Evolutionary conservation across 192 early-diverging fungal genomes (phyloP), one percentile per base, ranked within the genome.

Genomic region (Mortierella alpina): DNA sequence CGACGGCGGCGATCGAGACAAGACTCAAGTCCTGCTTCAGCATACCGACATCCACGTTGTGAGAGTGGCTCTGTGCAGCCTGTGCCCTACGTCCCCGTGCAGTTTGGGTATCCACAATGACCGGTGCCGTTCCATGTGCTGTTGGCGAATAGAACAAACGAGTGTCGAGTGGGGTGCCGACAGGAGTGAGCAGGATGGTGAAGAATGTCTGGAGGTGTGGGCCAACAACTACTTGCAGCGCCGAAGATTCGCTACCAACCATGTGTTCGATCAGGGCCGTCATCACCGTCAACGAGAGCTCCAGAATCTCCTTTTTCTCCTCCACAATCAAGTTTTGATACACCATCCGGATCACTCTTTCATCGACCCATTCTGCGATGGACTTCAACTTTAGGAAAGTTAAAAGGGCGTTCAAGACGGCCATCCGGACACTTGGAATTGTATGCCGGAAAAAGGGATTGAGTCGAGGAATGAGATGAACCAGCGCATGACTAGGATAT

Each of bases 371-470:
- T 65, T 93, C 85, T 31, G 83, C 75, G 22, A 82, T 84, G 6
- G 84, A 83, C 12, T 83, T 84, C 15, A 84, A 84, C 31, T 81
- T 78, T 55, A 96, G 83, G 72, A 97, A 91, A 0, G 95, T 94
- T 46, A 85, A 49, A 7, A 99, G 75, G 0, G 96, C 94, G 23
- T 93, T 90, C 39, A 98, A 71, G 0, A 95, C 94, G 0, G 97
- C 94, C 0, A 86, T 70, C 2, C 98, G 93, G 17, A 99, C 98
- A 44, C 88, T 87, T 2, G 89, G 86, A 47, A 98, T 93, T 0
- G 95, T 92, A 69, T 99, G 97, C 45, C 98, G 91, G 82, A 99
- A 95, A 77, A 98, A 98, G n/a, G 95, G 95, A 62, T 91, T 93
- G 53, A 99, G 85, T 13, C 94, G 88, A 7, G 97, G 96, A n/a